Base-by-base conservation (phyloP, 2,329 filamentous ascomycete species). In the Fusarium tjaetaba region DNA sequence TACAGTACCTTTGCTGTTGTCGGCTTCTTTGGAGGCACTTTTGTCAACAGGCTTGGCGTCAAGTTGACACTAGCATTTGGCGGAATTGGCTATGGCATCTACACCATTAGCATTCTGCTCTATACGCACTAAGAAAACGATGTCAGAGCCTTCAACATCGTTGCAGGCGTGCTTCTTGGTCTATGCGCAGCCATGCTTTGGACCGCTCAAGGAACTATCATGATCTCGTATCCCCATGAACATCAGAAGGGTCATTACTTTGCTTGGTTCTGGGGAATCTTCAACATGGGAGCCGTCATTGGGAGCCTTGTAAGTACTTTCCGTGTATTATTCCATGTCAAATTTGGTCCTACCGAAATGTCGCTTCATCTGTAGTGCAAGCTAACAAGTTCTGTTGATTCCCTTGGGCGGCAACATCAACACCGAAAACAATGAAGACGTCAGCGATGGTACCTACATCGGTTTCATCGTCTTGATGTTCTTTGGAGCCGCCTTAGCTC, bases 211-310 rank as follows among this genome's bases (percentile, higher is more conserved):
- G 93, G 94, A 65, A 91, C 92, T 57, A 94, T 95, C 79, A 95
- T 96, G 92, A 95, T 97, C 88, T 91, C 93, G 36, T 97, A 97
- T 79, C 95, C 95, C 1, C 86, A 89, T 24, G 95, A 97, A 83
- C 83, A 89, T 30, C 89, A 90, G 70, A 97, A 97, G 86, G 95
- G 95, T 36, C 91, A 91, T 69, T 97, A 94, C 82, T 97, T 97
- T 81, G 93, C 93, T 64, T 91, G 91, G 85, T 97, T 97, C 84
- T 97, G 95, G 95, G 91, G 95, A 79, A 97, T 97, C 77, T 97
- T 97, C 86, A 97, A 97, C 82, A 83, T 96, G 66, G 95, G 95
- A 75, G 94, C 91, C 77, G 95, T 97, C 65, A 93, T 98, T 80
- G 95, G 95, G 68, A 91, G 92, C 77, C 82, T 91, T 79, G 84